A percentile compares a stretch with the other conserved stretches of the same genome.
Conservation (phyloP, 176 grass and related monocot species). For the Carex parvula region DNA sequence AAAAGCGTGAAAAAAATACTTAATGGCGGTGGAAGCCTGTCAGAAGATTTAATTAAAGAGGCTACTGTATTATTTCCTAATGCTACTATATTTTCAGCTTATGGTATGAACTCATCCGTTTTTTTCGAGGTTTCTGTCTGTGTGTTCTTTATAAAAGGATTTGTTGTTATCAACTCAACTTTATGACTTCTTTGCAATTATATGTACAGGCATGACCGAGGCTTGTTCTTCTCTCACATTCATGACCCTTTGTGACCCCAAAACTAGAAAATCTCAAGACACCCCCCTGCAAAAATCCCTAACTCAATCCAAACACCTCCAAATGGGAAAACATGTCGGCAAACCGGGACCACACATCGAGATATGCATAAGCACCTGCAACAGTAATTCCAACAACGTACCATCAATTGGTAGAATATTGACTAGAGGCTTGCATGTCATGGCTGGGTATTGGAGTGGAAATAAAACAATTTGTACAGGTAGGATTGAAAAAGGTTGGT, state of each 20-base stretch:
- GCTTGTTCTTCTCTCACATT: constrained; percentile 87
- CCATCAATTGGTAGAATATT: constrained; percentile 51
- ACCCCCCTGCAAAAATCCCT: not conserved
- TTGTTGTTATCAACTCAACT: not conserved
- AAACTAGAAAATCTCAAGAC: constrained; percentile 14
- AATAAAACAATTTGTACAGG: constrained; percentile 23
- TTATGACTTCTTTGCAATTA: not conserved
- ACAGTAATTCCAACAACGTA: not conserved
- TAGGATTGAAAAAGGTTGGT: constrained; percentile 49
- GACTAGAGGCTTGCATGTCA: constrained; percentile 84
- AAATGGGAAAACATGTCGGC: constrained; percentile 48
- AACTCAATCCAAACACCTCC: not conserved
- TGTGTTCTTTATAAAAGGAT: constrained; percentile 2
- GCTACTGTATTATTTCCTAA: constrained; percentile 49
- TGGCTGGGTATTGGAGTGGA: constrained; percentile 64
- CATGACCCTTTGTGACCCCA: constrained; percentile 43
- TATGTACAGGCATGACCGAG: constrained; percentile 82
- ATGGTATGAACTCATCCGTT: constrained; percentile 41
- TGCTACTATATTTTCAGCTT: constrained; percentile 70
- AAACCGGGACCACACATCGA: constrained; percentile 75
- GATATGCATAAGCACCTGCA: constrained; percentile 34
- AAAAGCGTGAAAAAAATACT: constrained; percentile 60
- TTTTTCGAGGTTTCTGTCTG: not conserved
- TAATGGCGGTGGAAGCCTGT: constrained; percentile 66
- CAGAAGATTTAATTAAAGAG: constrained; percentile 40